These are phyloP conservation scores for Nosema muscidifuracis DNA, from an alignment of 371 early-diverging fungal genomes.

Conservation along the genomic window DNA sequence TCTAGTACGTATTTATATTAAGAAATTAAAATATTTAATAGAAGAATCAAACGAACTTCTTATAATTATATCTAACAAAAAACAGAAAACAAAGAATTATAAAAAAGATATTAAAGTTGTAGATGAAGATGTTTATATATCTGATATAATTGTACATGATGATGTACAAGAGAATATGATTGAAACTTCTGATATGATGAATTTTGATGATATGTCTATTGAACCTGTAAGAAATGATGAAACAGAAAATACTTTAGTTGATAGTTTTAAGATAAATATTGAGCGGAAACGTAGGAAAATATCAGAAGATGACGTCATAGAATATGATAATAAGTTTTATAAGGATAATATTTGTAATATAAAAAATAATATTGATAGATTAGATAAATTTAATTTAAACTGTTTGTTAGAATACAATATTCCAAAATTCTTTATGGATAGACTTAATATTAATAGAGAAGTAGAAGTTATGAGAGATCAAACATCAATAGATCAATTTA, in stretches of 20 bases:
- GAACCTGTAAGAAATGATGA: background rate
- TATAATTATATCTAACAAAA: background rate
- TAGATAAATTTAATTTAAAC: no score
- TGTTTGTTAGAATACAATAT: background rate
- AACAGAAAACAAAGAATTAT: background rate
- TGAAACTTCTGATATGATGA: no score
- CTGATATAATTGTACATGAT: background rate
- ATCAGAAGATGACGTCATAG: conserved; percentile 10
- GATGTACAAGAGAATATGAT: background rate
- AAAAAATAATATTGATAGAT: no score
- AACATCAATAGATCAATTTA: background rate
- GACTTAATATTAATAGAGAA: background rate
- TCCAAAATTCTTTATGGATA: background rate
- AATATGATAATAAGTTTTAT: conserved; percentile 6
- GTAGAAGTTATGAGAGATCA: conserved; percentile 12
- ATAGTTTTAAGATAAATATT: background rate
- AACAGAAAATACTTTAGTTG: background rate
- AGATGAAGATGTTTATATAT: background rate
- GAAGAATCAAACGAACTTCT: background rate
- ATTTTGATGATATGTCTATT: background rate
- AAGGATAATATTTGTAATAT: conserved; percentile 1
- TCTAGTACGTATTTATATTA: background rate
- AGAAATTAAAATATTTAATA: background rate
- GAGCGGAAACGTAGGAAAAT: background rate
- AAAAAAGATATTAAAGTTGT: background rate